Percentiles rank a stretch among this genome's conserved stretches.
These are phyloP conservation scores for Pseudonectria foliicola DNA, from an alignment of 2,329 filamentous ascomycete genomes.

Conservation along the genomic window DNA sequence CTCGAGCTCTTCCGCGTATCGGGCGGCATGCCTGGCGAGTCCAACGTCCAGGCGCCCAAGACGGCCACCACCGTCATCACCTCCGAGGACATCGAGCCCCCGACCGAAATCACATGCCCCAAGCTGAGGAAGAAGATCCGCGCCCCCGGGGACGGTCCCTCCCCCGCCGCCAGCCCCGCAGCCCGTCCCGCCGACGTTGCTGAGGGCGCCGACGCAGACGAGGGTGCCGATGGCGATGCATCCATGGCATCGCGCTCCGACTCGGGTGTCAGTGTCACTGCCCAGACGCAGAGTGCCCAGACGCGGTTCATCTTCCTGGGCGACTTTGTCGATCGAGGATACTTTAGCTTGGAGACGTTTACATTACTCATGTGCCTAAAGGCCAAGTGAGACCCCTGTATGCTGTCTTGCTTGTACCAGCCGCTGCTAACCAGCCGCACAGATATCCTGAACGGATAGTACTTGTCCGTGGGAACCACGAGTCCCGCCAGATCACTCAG, in stretches of 20 bases:
- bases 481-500: slow-evolving; percentile 94
- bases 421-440: slow-evolving; percentile 14
- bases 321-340: slow-evolving; percentile 94
- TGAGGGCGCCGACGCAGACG: slow-evolving; percentile 35
- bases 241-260: slow-evolving; percentile 25
- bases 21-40: slow-evolving; percentile 89
- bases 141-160: slow-evolving; percentile 24
- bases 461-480: slow-evolving; percentile 94
- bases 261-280: slow-evolving; percentile 28
- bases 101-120: slow-evolving; percentile 79
- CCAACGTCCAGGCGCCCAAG: slow-evolving; percentile 59
- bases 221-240: slow-evolving; percentile 17
- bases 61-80: slow-evolving; percentile 70
- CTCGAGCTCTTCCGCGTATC: slow-evolving; percentile 95
- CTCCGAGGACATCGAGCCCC: slow-evolving; percentile 87
- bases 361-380: slow-evolving; percentile 95
- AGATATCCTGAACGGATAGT: slow-evolving; percentile 95
- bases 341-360: slow-evolving; percentile 97
- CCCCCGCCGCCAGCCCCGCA: slow-evolving; percentile 37
- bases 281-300: slow-evolving; percentile 41
- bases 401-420: neutral
- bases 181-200: slow-evolving; percentile 43
- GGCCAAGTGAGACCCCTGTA: slow-evolving; percentile 41
- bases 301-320: slow-evolving; percentile 59
- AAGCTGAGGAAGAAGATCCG: slow-evolving; percentile 82